phyloP scores from a whole-genome alignment of 139 green algal genomes.

The Yamagishiella unicocca region DNA sequence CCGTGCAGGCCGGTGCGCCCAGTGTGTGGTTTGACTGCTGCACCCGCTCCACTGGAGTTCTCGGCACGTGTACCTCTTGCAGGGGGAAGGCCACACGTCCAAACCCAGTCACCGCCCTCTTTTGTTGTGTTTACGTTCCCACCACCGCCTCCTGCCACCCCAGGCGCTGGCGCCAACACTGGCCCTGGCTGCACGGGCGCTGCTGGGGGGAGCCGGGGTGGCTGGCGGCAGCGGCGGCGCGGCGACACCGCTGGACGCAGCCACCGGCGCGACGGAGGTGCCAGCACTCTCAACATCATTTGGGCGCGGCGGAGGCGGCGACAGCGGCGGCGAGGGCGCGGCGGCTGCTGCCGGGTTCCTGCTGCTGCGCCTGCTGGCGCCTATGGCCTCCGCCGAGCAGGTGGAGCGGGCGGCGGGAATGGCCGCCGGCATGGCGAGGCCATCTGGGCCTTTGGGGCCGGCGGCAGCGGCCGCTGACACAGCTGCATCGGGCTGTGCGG shows the following conservation, averaged over 20 bases:
- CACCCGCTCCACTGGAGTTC: too few species aligned
- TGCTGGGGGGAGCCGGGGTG: background rate
- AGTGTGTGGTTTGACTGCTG: too few species aligned
- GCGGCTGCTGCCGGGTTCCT: background rate
- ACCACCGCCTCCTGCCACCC: too few species aligned
- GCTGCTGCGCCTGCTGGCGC: conserved; percentile 19
- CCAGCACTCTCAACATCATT: too few species aligned
- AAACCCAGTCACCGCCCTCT: too few species aligned
- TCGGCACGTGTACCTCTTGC: too few species aligned
- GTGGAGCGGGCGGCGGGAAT: background rate
- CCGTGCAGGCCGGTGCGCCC: too few species aligned
- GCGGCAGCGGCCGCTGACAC: background rate
- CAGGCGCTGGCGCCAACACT: conserved; percentile 7
- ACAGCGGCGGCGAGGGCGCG: background rate
- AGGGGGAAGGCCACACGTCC: too few species aligned
- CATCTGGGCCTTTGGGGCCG: background rate
- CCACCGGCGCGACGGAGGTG: too few species aligned
- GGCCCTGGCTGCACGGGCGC: background rate
- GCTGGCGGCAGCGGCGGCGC: background rate
- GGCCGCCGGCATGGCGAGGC: background rate
- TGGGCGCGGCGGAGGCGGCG: background rate
- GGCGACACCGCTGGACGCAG: too few species aligned
- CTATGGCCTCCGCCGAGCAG: background rate
- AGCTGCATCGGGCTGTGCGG: background rate
- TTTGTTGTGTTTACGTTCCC: too few species aligned